Conservation (phyloP, 768 basidiomycete genomes). For the Coprinellus aureogranulatus region DNA sequence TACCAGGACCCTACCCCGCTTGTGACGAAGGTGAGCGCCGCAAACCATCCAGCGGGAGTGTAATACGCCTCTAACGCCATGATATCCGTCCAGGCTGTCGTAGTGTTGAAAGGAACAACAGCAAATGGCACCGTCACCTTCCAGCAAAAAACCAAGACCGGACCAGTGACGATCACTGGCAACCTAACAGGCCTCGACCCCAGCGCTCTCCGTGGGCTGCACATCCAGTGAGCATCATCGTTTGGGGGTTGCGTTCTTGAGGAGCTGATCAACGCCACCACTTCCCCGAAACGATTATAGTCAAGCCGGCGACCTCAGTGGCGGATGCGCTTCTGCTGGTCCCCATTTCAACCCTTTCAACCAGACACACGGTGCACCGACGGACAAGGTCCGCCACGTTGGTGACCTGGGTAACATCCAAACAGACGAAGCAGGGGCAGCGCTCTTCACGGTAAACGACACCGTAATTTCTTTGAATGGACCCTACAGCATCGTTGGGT, state of each 20-base stretch:
- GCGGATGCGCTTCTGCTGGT: constrained; percentile 65
- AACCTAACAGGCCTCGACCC: constrained; percentile 59
- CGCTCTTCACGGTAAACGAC: constrained; percentile 54
- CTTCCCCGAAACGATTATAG: constrained; percentile 10
- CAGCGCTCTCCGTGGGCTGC: constrained; percentile 65
- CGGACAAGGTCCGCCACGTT: constrained; percentile 56
- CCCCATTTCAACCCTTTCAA: constrained; percentile 74
- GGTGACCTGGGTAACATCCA: constrained; percentile 76
- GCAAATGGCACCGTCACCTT: constrained; percentile 67
- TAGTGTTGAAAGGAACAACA: constrained; percentile 60
- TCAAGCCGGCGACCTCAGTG: constrained; percentile 56
- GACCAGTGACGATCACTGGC: constrained; percentile 61
- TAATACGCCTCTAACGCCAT: too few species aligned
- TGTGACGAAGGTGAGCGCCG: constrained; percentile 1
- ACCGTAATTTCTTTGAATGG: constrained; percentile 69
- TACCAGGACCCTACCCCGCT: neutral
- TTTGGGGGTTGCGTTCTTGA: too few species aligned
- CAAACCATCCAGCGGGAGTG: too few species aligned
- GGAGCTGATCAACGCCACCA: neutral
- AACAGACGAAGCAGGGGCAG: constrained; percentile 46
- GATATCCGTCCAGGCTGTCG: constrained; percentile 31
- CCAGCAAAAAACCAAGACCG: constrained; percentile 46
- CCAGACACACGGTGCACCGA: constrained; percentile 63
- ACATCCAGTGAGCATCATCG: constrained; percentile 62
- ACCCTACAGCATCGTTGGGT: constrained; percentile 47